A percentile compares a stretch with the other conserved stretches of the same genome.
These are phyloP conservation scores for Colletotrichum simmondsii DNA, from an alignment of 2,329 filamentous ascomycete species.

Conservation along the genomic window DNA sequence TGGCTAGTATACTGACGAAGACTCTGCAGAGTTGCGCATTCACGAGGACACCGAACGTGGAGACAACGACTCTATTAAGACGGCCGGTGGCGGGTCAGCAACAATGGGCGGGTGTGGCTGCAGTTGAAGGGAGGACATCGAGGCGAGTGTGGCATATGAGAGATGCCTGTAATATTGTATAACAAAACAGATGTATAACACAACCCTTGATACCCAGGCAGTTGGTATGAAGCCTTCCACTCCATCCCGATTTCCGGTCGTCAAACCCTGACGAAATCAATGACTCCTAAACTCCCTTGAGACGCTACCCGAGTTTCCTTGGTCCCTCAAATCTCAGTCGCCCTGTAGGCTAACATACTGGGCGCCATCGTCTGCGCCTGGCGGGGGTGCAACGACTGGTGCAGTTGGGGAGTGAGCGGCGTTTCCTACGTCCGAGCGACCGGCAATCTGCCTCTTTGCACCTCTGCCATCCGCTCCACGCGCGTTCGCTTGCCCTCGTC, in stretches of 20 bases:
- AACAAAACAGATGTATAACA: constrained; percentile 12
- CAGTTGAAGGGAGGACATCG: constrained; percentile 41
- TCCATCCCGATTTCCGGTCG: not conserved
- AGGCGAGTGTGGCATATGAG: not conserved
- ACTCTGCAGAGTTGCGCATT: constrained; percentile 78
- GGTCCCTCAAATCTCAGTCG: constrained; percentile 62
- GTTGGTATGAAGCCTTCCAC: not conserved
- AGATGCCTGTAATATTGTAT: constrained; percentile 1
- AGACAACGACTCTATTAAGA: constrained; percentile 91
- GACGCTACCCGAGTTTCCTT: not conserved
- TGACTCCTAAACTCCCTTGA: constrained; percentile 24
- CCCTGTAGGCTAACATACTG: constrained; percentile 89
- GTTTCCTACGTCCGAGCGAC: constrained; percentile 1
- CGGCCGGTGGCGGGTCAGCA: constrained; percentile 52
- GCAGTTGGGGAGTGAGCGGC: constrained; percentile 33
- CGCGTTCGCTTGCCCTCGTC: constrained; percentile 53
- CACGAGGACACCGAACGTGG: constrained; percentile 92
- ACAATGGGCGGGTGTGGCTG: constrained; percentile 46
- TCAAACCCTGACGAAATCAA: not conserved
- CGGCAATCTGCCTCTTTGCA: constrained; percentile 28
- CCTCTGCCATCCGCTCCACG: constrained; percentile 37
- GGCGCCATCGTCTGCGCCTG: constrained; percentile 77
- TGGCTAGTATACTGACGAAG: not conserved
- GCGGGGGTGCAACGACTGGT: constrained; percentile 76
- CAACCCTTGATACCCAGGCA: constrained; percentile 32